Conservation (phyloP, 345 rosid genomes). For the Euphorbia tirucalli region DNA sequence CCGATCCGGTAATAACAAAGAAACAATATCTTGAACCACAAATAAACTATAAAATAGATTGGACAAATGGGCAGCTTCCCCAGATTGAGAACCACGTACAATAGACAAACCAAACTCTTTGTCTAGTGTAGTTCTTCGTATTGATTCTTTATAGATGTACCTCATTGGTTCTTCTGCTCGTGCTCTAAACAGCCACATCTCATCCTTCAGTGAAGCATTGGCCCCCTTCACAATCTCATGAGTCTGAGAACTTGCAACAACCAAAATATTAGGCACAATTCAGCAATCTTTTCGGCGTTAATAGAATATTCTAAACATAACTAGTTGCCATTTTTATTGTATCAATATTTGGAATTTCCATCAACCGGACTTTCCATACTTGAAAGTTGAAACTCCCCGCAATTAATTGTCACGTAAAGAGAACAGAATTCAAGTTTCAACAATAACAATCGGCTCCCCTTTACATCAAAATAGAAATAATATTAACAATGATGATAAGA, state of each 20-base stretch:
- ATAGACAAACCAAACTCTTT: slow-evolving; percentile 37
- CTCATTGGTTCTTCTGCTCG: slow-evolving; percentile 37
- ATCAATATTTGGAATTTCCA: slow-evolving; percentile 5
- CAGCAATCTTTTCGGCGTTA: background rate
- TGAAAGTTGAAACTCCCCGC: background rate
- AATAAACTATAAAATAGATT: slow-evolving; percentile 44
- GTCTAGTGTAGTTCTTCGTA: slow-evolving; percentile 10
- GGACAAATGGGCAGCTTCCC: slow-evolving; percentile 34
- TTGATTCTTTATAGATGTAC: slow-evolving; percentile 33
- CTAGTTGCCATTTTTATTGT: background rate
- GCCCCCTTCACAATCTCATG: slow-evolving; percentile 63
- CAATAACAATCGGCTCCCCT: background rate
- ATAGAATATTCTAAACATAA: slow-evolving; percentile 4
- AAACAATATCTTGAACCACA: slow-evolving; percentile 56
- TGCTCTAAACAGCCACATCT: slow-evolving; percentile 49
- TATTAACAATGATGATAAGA: background rate
- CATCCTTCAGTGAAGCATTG: slow-evolving; percentile 38
- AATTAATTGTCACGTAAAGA: background rate
- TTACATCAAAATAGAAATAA: background rate
- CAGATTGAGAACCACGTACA: slow-evolving; percentile 24
- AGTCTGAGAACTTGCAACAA: slow-evolving; percentile 46
- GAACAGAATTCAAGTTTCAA: background rate
- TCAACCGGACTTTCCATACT: background rate
- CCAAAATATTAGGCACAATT: slow-evolving; percentile 19
- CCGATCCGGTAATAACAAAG: slow-evolving; percentile 38